These are phyloP conservation scores for Actinidia arguta DNA, from an alignment of 179 eudicot genomes.

Conservation along the genomic window DNA sequence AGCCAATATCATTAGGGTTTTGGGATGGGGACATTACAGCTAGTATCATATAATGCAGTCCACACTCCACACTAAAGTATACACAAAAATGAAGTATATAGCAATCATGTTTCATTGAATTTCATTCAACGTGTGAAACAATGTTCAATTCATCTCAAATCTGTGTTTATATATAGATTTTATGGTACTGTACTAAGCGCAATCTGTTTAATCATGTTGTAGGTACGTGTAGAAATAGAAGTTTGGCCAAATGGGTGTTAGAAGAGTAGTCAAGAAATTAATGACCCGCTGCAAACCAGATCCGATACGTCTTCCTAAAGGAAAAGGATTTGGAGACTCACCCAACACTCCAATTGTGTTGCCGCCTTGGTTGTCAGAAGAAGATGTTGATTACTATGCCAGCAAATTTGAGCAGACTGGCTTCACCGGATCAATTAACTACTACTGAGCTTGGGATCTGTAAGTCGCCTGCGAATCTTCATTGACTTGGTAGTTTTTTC, in stretches of 20 bases:
- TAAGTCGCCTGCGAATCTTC: too few species aligned
- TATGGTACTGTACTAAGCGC: too few species aligned
- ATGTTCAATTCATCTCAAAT: too few species aligned
- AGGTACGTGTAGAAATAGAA: slow-evolving; percentile 77
- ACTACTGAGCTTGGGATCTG: slow-evolving; percentile 57
- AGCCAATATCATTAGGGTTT: too few species aligned
- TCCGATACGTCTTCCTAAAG: slow-evolving; percentile 48
- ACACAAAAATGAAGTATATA: too few species aligned
- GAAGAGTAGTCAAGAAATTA: slow-evolving; percentile 35
- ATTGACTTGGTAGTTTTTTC: too few species aligned
- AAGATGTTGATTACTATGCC: slow-evolving; percentile 36
- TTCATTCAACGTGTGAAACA: too few species aligned
- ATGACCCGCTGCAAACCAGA: slow-evolving; percentile 33
- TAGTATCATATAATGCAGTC: too few species aligned
- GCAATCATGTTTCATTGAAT: too few species aligned
- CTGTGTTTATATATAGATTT: too few species aligned
- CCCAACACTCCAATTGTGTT: slow-evolving; percentile 30
- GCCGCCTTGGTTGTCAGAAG: slow-evolving; percentile 64
- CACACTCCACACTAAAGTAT: too few species aligned
- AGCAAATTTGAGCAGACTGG: slow-evolving; percentile 45
- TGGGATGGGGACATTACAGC: too few species aligned
- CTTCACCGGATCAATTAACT: slow-evolving; percentile 70
- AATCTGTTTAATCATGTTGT: slow-evolving; percentile 15
- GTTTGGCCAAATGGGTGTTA: slow-evolving; percentile 39
- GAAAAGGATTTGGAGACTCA: slow-evolving; percentile 35